Base-by-base conservation (phyloP, 192 early-diverging fungal species). In the Thoreauomyces humboldtii region DNA sequence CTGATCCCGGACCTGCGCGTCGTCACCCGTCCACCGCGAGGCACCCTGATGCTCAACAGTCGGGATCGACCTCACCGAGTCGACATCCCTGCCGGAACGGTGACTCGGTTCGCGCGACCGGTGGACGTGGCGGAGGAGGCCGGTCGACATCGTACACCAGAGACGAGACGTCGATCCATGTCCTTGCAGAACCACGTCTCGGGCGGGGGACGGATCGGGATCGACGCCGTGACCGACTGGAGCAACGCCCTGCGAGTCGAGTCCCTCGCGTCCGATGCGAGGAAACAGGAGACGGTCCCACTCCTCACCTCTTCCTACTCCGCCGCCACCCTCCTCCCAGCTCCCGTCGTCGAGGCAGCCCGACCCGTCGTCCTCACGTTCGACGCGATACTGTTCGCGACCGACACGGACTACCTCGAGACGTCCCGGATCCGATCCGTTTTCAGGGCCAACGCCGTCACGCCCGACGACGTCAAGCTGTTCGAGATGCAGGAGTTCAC, bases 401-500 rank as follows among this genome's bases (percentile, higher is more conserved):
- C 83, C 17, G 84, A 86, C 63, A 80, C 77, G 51, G 84, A 86
- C 62, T 86, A 81, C 50, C 69, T 86, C 31, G 84, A 86, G 63
- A 69, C 69, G 14, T 73, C 78, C 0, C 65, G 69, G 35, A 80
- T 75, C 4, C 71, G 84, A 19, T 42, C 73, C 4, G 35, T 83
- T 2, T 86, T 86, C 52, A 73, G 73, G 29, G 51, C 64, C 2
- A 77, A 86, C 68, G 83, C 84, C 14, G 53, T 84, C n/a, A 27
- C 35, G 4, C 70, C 82, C 0, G 78, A 86, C 51, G 84, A 86
- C 46, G 84, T 77, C 29, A 75, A 65, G 32, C 63, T 86, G 53
- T 86, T 86, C 65, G 83, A 86, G 48, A 86, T 86, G 84, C 74
- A 69, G 17, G 73, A 70, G 28, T 83, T 78, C 52, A 81, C 76